These are phyloP conservation scores for Peronospora farinosa DNA, from an alignment of 352 stramenopile species.

Conservation along the genomic window DNA sequence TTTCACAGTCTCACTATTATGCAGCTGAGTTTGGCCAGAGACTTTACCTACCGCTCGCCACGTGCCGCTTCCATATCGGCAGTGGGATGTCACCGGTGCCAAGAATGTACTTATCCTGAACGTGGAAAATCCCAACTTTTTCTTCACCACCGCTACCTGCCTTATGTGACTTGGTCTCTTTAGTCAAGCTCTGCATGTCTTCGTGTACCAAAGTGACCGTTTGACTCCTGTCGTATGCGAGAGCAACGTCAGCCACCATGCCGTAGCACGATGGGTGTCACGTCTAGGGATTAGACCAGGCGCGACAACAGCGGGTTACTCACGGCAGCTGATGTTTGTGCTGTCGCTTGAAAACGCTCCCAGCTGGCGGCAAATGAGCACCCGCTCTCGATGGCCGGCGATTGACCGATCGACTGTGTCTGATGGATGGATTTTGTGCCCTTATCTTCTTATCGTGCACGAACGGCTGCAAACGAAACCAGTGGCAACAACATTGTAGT, in stretches of 20 bases:
- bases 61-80: constrained; percentile 19
- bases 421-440: constrained; percentile 5
- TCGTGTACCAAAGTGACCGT: background rate
- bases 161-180: background rate
- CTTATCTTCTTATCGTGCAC: too few relatives aligned
- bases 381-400: constrained; percentile 2
- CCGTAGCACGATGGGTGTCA: constrained; percentile 8
- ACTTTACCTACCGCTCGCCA: constrained; percentile 24
- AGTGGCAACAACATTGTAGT: too few relatives aligned
- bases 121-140: background rate
- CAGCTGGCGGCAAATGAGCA: constrained; percentile 21
- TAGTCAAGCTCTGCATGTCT: background rate
- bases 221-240: background rate
- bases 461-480: too few relatives aligned
- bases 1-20: constrained; percentile 20
- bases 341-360: constrained; percentile 5
- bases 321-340: constrained; percentile 15
- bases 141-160: background rate
- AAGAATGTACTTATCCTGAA: constrained; percentile 11
- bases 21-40: constrained; percentile 20
- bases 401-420: background rate
- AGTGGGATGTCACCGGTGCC: constrained; percentile 13
- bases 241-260: constrained; percentile 8
- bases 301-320: constrained; percentile 23
- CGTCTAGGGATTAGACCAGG: constrained; percentile 5